Base-by-base conservation (phyloP, 2,329 filamentous ascomycete species). In the Didymella segeticola region DNA sequence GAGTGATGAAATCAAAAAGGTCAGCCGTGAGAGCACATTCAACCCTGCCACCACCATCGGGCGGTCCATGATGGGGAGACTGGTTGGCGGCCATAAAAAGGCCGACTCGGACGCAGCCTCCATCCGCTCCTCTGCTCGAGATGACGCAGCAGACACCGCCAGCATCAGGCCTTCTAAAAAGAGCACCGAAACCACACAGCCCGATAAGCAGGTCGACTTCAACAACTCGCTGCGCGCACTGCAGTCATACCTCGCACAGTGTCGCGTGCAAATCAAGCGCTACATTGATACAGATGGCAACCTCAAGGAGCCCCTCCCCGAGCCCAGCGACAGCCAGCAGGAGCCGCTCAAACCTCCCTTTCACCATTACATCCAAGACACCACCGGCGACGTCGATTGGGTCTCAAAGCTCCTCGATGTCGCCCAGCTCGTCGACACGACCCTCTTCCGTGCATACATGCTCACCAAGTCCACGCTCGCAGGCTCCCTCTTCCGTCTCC, bases 381-480 rank as follows among this genome's bases (percentile, higher is more conserved):
- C 58, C 33, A 71, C 71, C 1, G 45, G 68, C 43, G 37, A 62
- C 49, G 50, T 64, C 50, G 83, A 90, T 57, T 88, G 91, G 58
- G 86, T 90, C 62, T 80, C 85, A 42, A 87, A 89, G 60, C 81
- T 98, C 2, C 83, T 87, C 11, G 83, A 87, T 30, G 91, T 89
- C 1, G 96, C 95, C 29, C 88, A 85, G 43, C 79, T 97, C 2
- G 91, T 98, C 6, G 95, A 99, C 70, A 99, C 95, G 0, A 93
- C 93, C 0, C 82, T 99, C 0, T 98, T 99, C 79, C 86, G 93
- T 14, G 89, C 91, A 0, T 96, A 96, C 74, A 98, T 99, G 93
- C 91, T 93, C 68, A 91, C 89, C 4, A 88, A 87, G 7, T 93
- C 95, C 4, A 86, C 89, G 5, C 81, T 99, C 10, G 92, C 92